Conservation (phyloP, 2,329 filamentous ascomycete species). For the Sclerotinia nivalis region DNA sequence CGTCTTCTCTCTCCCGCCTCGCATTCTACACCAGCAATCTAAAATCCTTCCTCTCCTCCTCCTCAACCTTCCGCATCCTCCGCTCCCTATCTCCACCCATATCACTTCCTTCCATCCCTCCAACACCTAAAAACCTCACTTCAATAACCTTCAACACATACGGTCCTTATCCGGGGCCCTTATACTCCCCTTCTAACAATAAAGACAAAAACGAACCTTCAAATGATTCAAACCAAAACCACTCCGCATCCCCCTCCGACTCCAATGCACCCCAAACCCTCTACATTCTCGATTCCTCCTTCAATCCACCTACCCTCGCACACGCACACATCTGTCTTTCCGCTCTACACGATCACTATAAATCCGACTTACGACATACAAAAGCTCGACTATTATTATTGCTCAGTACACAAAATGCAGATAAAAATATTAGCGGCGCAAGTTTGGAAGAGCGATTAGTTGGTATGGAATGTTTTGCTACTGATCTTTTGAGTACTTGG, state of each 20-base stretch:
- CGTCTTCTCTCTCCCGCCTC: neutral
- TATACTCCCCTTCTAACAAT: neutral
- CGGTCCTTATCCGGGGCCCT: neutral
- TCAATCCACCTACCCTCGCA: constrained; percentile 66
- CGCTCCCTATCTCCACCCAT: constrained; percentile 27
- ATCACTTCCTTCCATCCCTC: constrained; percentile 42
- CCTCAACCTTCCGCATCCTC: constrained; percentile 36
- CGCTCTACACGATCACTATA: constrained; percentile 40
- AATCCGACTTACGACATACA: constrained; percentile 31
- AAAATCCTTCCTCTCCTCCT: constrained; percentile 35
- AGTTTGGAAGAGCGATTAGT: constrained; percentile 65
- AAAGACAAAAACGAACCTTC: neutral
- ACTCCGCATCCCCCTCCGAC: constrained; percentile 17
- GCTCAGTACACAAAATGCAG: constrained; percentile 64
- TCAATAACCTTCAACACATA: neutral
- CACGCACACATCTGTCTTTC: constrained; percentile 59
- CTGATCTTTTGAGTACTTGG: constrained; percentile 47
- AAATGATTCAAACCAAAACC: neutral
- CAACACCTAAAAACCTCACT: constrained; percentile 39
- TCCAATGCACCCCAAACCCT: constrained; percentile 43
- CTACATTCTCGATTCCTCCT: constrained; percentile 65
- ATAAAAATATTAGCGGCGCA: constrained; percentile 67
- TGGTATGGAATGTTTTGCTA: constrained; percentile 71
- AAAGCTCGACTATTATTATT: constrained; percentile 54
- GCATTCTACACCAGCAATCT: constrained; percentile 31